A percentile compares a stretch with the other conserved stretches of the same genome.
Conservation (phyloP, 371 early-diverging fungal species). For the Funneliformis caledonium region DNA sequence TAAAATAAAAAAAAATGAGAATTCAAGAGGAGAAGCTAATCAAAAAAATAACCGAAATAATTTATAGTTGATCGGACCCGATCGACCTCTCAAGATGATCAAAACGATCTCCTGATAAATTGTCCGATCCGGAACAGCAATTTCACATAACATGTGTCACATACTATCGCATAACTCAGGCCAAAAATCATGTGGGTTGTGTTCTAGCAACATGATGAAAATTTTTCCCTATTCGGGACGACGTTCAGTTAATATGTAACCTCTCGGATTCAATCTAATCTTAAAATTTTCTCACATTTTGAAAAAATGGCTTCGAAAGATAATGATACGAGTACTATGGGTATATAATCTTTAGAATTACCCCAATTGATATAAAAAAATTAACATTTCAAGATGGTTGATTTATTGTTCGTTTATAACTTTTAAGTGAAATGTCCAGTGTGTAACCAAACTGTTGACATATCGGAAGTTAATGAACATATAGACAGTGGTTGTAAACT, state of each 20-base stretch:
- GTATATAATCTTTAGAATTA: not conserved
- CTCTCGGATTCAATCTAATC: not conserved
- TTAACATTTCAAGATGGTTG: not conserved
- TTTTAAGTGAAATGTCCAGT: conserved; percentile 13
- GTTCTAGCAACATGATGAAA: not conserved
- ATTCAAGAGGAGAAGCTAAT: not conserved
- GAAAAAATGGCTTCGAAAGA: not conserved
- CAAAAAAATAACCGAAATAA: too few species aligned
- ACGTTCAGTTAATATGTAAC: not conserved
- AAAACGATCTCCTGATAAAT: too few species aligned
- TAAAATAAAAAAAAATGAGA: not conserved
- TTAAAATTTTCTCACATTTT: not conserved
- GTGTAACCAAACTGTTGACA: conserved; percentile 26
- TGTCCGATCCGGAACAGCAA: too few species aligned
- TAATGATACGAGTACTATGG: not conserved
- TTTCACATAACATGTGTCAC: too few species aligned
- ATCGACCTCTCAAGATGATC: too few species aligned
- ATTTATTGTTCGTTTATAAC: not conserved
- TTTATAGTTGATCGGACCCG: too few species aligned
- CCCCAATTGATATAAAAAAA: not conserved
- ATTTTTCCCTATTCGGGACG: not conserved
- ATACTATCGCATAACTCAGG: too few species aligned
- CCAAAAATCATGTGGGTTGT: too few species aligned
- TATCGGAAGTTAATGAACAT: conserved; percentile 42
- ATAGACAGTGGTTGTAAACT: conserved; percentile 42